These are phyloP conservation scores for Peronosclerospora sorghi DNA, from an alignment of 352 stramenopile genomes.

Conservation along the genomic window DNA sequence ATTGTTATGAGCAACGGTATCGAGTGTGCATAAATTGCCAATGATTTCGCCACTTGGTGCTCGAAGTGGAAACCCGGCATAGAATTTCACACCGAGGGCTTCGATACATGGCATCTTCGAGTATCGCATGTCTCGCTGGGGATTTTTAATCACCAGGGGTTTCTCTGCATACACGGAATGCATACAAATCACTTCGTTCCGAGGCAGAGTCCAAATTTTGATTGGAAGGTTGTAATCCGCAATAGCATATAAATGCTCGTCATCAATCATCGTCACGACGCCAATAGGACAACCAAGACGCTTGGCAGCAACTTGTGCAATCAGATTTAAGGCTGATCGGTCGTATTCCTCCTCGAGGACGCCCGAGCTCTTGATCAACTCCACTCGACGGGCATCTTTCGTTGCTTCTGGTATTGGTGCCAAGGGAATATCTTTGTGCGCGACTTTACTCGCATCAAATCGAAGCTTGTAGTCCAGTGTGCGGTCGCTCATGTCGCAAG, in stretches of 20 bases:
- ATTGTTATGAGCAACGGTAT: conserved; percentile 35
- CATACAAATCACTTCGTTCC: conserved; percentile 37
- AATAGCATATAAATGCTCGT: conserved; percentile 38
- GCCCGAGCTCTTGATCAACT: conserved; percentile 32
- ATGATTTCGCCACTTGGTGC: conserved; percentile 40
- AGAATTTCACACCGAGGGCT: conserved; percentile 52
- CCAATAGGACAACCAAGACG: conserved; percentile 45
- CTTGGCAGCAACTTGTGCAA: conserved; percentile 51
- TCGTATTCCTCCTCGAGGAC: conserved; percentile 38
- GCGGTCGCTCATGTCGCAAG: not conserved
- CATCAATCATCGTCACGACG: conserved; percentile 48
- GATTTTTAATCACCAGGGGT: conserved; percentile 53
- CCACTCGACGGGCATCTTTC: conserved; percentile 33
- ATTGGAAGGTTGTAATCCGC: conserved; percentile 32
- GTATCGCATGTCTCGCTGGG: conserved; percentile 58
- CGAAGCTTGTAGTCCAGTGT: conserved; percentile 34
- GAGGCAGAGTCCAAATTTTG: conserved; percentile 14
- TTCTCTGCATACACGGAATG: conserved; percentile 53
- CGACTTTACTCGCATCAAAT: conserved; percentile 22
- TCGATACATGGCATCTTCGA: conserved; percentile 39
- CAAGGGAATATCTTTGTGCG: conserved; percentile 27
- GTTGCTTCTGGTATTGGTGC: conserved; percentile 25
- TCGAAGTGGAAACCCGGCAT: conserved; percentile 48
- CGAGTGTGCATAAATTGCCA: conserved; percentile 36
- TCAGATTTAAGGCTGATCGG: conserved; percentile 34